phyloP scores from a whole-genome alignment of 208 protist genomes.

The Acanthamoeba lenticulata region DNA sequence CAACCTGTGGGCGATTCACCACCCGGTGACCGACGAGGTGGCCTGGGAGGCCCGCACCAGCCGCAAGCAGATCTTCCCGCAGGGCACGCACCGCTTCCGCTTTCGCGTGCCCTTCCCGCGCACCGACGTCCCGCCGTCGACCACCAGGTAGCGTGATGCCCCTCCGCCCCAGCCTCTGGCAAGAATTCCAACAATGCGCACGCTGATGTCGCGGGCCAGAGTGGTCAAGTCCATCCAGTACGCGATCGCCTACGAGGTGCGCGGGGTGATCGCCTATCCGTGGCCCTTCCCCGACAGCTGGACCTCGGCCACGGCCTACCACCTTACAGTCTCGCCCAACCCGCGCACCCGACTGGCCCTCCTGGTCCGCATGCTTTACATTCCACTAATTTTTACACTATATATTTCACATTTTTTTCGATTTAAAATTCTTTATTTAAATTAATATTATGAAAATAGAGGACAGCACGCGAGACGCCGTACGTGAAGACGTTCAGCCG shows the following conservation, averaged over 20 bases:
- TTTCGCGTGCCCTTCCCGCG: neutral
- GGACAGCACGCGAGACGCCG: neutral
- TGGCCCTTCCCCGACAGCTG: neutral
- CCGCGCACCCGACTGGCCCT: neutral
- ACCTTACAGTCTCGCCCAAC: neutral
- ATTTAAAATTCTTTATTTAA: too few species aligned
- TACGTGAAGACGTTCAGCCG: neutral
- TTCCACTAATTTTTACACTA: neutral
- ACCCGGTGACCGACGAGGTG: neutral
- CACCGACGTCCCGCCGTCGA: neutral
- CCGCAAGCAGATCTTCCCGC: neutral
- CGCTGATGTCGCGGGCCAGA: too few species aligned
- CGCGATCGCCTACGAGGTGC: neutral
- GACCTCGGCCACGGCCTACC: neutral
- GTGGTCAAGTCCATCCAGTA: neutral
- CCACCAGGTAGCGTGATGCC: neutral
- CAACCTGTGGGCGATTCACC: neutral
- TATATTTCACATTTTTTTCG: too few species aligned
- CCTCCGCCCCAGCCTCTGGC: too few species aligned
- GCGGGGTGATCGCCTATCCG: neutral
- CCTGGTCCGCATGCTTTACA: slow-evolving; percentile 84
- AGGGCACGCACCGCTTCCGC: neutral
- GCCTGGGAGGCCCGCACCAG: neutral
- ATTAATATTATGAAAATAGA: too few species aligned
- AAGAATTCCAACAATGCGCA: too few species aligned